These are phyloP conservation scores for Globisporangium echinulatum DNA, from an alignment of 352 stramenopile species.

Conservation along the genomic window DNA sequence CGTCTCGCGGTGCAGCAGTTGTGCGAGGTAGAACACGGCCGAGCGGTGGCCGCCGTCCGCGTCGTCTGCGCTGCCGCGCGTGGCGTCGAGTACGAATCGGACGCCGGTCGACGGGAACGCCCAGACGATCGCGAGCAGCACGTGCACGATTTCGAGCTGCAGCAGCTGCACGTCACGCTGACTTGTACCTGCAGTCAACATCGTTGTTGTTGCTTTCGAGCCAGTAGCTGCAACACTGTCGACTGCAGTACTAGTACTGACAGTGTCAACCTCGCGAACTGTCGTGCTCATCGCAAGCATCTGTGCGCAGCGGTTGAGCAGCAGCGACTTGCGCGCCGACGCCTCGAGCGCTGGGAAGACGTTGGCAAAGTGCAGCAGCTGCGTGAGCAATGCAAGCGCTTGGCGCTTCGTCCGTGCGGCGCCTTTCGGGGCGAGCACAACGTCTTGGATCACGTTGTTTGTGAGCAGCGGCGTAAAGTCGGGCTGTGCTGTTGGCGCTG, in stretches of 20 bases:
- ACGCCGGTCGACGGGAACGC: slow-evolving; percentile 54
- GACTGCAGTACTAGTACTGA: too few species aligned
- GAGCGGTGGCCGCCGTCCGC: slow-evolving; percentile 38
- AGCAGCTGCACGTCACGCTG: slow-evolving; percentile 24
- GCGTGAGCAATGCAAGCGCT: slow-evolving; percentile 30
- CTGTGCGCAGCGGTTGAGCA: slow-evolving; percentile 70
- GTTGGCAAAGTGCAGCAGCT: slow-evolving; percentile 35
- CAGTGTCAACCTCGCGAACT: background rate
- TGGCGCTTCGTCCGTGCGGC: slow-evolving; percentile 23
- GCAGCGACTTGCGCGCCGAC: slow-evolving; percentile 41
- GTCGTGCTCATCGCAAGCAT: slow-evolving; percentile 28
- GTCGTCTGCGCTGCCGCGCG: slow-evolving; percentile 38
- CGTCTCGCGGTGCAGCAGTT: slow-evolving; percentile 57
- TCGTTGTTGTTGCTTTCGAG: background rate
- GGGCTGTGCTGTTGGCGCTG: slow-evolving; percentile 8
- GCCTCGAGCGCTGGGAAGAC: slow-evolving; percentile 34
- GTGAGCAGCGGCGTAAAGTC: slow-evolving; percentile 45
- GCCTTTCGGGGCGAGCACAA: slow-evolving; percentile 40
- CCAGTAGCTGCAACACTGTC: background rate
- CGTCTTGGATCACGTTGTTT: slow-evolving; percentile 41
- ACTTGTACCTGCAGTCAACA: background rate
- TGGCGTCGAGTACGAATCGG: slow-evolving; percentile 66
- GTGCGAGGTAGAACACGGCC: slow-evolving; percentile 54
- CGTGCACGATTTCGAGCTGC: slow-evolving; percentile 48
- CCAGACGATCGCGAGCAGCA: slow-evolving; percentile 48